Conservation (phyloP, 345 rosid genomes). For the Acer yangbiense region DNA sequence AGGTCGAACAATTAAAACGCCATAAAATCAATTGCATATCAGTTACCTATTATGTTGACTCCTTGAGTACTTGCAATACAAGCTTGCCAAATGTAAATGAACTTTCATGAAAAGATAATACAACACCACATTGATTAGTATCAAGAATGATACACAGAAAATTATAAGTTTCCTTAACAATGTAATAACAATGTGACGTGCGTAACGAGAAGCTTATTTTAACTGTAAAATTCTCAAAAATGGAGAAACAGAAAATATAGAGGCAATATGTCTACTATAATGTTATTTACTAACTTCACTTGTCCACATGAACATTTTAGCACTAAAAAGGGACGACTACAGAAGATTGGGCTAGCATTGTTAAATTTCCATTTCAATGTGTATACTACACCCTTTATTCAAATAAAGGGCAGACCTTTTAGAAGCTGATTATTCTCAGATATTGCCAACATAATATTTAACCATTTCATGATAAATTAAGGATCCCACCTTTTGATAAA, state of each 20-base stretch:
- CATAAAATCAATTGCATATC: not conserved
- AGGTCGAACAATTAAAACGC: too few relatives aligned
- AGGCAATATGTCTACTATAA: not conserved
- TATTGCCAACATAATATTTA: too few relatives aligned
- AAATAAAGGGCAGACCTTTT: too few relatives aligned
- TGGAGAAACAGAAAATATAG: not conserved
- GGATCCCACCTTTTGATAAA: too few relatives aligned
- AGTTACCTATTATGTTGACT: not conserved
- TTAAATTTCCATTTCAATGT: not conserved
- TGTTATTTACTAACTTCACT: not conserved
- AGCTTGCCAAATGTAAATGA: not conserved
- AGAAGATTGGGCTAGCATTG: not conserved
- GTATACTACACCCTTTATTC: not conserved
- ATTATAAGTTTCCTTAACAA: too few relatives aligned
- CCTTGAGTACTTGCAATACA: not conserved
- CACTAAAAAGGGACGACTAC: not conserved
- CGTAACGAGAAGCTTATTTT: not conserved
- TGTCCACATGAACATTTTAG: not conserved
- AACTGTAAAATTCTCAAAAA: not conserved
- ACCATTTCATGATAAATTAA: too few relatives aligned
- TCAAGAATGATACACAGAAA: too few relatives aligned
- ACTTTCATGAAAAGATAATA: not conserved
- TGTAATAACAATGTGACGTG: too few relatives aligned
- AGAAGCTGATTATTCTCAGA: too few relatives aligned
- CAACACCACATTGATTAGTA: too few relatives aligned